Evolutionary conservation across 2,329 filamentous ascomycete genomes (phyloP), one percentile per base, ranked within the genome.

Genomic region (Cadophora sp.): DNA sequence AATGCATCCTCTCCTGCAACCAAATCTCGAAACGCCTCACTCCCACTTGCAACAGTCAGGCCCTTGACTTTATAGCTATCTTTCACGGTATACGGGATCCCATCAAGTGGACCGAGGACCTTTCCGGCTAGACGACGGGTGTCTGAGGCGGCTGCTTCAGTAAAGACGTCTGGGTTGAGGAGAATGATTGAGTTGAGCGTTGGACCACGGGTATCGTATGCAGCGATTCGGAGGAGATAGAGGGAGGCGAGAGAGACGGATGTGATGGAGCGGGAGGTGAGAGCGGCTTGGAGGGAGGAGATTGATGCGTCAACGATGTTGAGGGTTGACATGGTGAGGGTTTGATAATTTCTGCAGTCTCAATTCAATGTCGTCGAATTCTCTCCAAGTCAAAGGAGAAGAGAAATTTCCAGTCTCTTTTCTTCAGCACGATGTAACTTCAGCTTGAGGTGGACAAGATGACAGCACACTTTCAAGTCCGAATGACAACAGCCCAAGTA

Each of bases 31-130:
- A 89, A 86, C 0, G 86, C 87, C 1, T 84, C 84, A 0, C 86
- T 88, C 0, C 86, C 87, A 62, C 81, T 78, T 0, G 85, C 85
- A 1, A 84, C 83, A 0, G 82, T 86, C 80, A 88, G 82, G 1
- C 83, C 84, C 27, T 80, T 79, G 31, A 85, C 82, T 70, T 84
- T 86, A 78, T 84, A 88, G 72, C 81, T 84, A 72, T 89, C 86
- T 74, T 89, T 89, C 71, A 87, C 79, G 0, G 85, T 86, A 68
- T 81, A 88, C 0, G 86, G 85, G 7, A 89, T 86, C 3, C 1
- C 87, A 85, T 70, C 89, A 85, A 0, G 56, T 46, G 53, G 48
- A 2, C 43, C 43, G 8, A 48, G 43, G 7, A 4, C 8, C n/a
- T 48, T 48, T 9, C 43, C 43, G 19, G 43, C 43, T 14, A 48